These are phyloP conservation scores for Zizania palustris DNA, from an alignment of 202 grass and related monocot species.

Conservation along the genomic window DNA sequence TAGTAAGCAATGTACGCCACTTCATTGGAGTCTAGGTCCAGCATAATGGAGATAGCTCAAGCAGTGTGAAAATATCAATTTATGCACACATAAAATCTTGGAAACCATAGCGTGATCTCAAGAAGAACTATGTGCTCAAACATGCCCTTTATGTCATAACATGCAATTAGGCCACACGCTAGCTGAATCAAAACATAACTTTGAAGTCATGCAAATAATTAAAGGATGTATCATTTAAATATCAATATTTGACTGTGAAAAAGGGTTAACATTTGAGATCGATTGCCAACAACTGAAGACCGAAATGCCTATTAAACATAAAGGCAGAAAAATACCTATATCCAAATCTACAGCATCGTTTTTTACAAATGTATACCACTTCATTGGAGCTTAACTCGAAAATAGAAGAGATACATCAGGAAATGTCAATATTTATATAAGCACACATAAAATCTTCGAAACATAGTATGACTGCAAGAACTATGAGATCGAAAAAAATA, in stretches of 20 bases:
- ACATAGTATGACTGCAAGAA: conserved; percentile 28
- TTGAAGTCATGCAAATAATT: neutral
- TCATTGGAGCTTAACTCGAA: conserved; percentile 51
- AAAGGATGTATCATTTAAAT: neutral
- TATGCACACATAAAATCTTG: conserved; percentile 47
- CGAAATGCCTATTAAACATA: neutral
- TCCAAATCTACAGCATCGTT: neutral
- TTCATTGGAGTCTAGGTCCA: conserved; percentile 42
- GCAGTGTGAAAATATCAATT: conserved; percentile 44
- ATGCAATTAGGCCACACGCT: neutral
- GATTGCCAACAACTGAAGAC: neutral
- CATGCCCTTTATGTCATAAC: neutral
- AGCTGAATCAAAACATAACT: neutral
- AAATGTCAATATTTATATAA: conserved; percentile 49
- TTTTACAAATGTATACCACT: conserved; percentile 32
- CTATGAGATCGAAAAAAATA: no score
- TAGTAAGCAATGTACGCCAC: no score
- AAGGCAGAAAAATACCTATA: neutral
- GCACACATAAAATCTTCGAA: conserved; percentile 53
- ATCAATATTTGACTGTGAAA: neutral
- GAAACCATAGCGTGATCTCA: conserved; percentile 31
- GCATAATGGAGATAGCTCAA: conserved; percentile 34
- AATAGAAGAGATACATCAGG: conserved; percentile 46
- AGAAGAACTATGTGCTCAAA: conserved; percentile 44
- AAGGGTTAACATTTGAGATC: neutral